Evolutionary conservation across 106 monocot genomes (phyloP).

Genomic region (Dendrobium chrysotoxum): DNA sequence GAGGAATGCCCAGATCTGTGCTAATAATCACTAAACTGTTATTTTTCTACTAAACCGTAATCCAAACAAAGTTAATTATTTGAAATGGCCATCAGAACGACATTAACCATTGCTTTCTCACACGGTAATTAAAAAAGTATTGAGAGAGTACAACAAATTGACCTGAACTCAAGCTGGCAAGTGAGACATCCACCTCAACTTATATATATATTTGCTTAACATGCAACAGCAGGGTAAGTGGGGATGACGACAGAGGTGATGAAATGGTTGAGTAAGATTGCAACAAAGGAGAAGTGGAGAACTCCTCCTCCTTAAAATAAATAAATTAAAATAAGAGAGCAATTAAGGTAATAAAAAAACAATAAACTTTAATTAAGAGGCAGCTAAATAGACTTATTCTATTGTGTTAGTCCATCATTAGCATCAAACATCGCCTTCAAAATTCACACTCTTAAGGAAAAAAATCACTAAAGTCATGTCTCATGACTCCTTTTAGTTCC

Average conservation of each 20-base stretch:
- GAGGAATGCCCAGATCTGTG: too few species aligned
- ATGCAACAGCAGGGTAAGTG: background rate
- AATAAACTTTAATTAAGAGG: background rate
- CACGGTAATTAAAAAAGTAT: background rate
- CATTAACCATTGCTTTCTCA: background rate
- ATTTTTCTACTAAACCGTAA: background rate
- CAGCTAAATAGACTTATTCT: background rate
- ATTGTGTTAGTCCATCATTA: constrained; percentile 6
- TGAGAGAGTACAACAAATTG: background rate
- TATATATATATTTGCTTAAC: background rate
- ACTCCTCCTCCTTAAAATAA: background rate
- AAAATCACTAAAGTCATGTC: background rate
- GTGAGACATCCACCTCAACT: background rate
- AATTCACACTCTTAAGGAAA: background rate
- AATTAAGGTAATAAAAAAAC: background rate
- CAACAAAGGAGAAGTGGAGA: background rate
- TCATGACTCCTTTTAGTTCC: constrained; percentile 8
- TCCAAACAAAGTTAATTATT: too few species aligned
- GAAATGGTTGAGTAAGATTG: constrained; percentile 8
- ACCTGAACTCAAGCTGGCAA: background rate
- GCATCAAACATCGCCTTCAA: background rate
- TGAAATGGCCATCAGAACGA: too few species aligned
- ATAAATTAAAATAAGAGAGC: background rate
- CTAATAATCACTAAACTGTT: background rate
- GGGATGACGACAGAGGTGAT: constrained; percentile 2